A percentile compares a stretch with the other conserved stretches of the same genome.
phyloP scores from a whole-genome alignment of 805 yeast genomes.

The Peterozyma toletana region DNA sequence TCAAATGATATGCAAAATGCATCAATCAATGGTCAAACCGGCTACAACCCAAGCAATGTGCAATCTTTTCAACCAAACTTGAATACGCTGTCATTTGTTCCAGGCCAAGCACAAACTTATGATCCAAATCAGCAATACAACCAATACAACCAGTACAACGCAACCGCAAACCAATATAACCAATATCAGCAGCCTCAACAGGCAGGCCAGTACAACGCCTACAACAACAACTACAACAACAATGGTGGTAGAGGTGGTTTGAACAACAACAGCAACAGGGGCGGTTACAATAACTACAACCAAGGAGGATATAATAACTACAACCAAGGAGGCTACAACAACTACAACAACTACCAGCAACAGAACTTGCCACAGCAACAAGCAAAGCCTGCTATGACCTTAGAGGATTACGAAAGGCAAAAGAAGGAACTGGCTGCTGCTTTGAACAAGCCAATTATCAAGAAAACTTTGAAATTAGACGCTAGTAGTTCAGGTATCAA shows the following conservation, averaged over 20 bases:
- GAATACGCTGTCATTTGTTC: constrained; percentile 25
- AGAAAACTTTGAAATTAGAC: constrained; percentile 62
- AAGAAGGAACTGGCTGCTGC: constrained; percentile 35
- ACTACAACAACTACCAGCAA: constrained; percentile 13
- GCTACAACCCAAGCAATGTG: constrained; percentile 43
- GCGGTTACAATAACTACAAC: constrained; percentile 20
- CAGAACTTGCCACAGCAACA: constrained; percentile 9
- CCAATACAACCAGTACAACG: constrained; percentile 15
- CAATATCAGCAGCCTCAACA: constrained; percentile 19
- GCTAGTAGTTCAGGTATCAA: constrained; percentile 50
- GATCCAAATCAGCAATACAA: constrained; percentile 20
- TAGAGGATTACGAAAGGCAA: constrained; percentile 78
- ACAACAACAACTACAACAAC: constrained; percentile 13
- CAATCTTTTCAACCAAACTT: constrained; percentile 41
- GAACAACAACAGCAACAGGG: constrained; percentile 20
- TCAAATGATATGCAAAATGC: constrained; percentile 35
- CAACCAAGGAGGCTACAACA: constrained; percentile 9
- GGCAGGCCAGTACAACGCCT: constrained; percentile 13
- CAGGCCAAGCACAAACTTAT: constrained; percentile 19
- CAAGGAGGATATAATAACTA: constrained; percentile 13
- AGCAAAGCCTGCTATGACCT: constrained; percentile 53
- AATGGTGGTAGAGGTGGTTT: constrained; percentile 12
- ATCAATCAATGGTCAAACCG: constrained; percentile 27
- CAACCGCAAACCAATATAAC: constrained; percentile 18
- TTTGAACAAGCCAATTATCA: constrained; percentile 40